Percentiles rank a stretch among this genome's conserved stretches.
phyloP scores from a whole-genome alignment of 345 rosid genomes.

The Clarkia xantiana region DNA sequence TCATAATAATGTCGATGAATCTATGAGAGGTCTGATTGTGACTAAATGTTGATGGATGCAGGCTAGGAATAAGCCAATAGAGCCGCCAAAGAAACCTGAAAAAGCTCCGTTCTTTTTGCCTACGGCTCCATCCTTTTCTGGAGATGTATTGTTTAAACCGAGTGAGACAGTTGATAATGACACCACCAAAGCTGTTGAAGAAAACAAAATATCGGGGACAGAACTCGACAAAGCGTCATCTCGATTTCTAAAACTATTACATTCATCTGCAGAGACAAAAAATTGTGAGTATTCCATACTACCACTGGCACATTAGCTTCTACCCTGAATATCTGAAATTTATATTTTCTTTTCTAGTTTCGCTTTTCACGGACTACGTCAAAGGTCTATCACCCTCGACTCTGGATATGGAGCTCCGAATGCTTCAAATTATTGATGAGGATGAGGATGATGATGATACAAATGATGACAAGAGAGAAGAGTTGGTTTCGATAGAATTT shows the following conservation, averaged over 20 bases:
- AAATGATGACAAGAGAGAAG: slow-evolving; percentile 43
- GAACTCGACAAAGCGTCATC: slow-evolving; percentile 22
- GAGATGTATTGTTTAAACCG: slow-evolving; percentile 63
- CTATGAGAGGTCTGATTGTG: not conserved
- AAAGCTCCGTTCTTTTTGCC: slow-evolving; percentile 93
- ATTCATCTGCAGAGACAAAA: slow-evolving; percentile 35
- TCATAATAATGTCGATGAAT: not conserved
- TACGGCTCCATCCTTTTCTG: slow-evolving; percentile 68
- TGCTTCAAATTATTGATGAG: slow-evolving; percentile 88
- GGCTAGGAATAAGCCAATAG: slow-evolving; percentile 82
- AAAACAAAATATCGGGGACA: slow-evolving; percentile 14
- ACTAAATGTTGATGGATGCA: slow-evolving; percentile 10
- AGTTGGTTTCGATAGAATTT: slow-evolving; percentile 45
- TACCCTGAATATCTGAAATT: not conserved
- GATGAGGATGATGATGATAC: slow-evolving; percentile 38
- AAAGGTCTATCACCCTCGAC: slow-evolving; percentile 79
- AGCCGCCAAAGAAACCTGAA: slow-evolving; percentile 85
- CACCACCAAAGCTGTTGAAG: slow-evolving; percentile 18
- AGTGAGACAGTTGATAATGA: slow-evolving; percentile 31
- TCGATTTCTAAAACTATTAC: slow-evolving; percentile 47
- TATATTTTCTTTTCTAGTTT: slow-evolving; percentile 31
- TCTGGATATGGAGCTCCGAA: slow-evolving; percentile 72
- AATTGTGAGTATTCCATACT: slow-evolving; percentile 37
- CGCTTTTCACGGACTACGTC: slow-evolving; percentile 63
- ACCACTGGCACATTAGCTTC: not conserved